Percentiles rank a stretch among this genome's conserved stretches.
phyloP scores from a whole-genome alignment of 2,329 filamentous ascomycete genomes.

The Fusarium acutatum region DNA sequence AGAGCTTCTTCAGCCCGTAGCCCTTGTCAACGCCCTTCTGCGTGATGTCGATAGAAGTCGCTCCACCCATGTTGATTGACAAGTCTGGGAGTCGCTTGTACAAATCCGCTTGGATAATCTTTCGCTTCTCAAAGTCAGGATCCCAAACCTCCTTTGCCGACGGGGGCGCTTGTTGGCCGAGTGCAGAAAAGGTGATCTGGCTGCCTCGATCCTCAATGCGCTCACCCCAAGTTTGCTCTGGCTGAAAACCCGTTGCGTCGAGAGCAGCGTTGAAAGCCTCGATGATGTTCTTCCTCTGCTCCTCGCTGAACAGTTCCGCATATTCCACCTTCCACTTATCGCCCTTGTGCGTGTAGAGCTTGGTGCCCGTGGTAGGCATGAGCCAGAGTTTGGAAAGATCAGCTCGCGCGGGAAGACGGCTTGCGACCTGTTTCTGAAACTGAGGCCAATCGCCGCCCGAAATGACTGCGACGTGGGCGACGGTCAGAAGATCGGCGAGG shows the following conservation, averaged over 20 bases:
- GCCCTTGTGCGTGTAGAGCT: slow-evolving; percentile 11
- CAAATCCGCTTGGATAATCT: slow-evolving; percentile 6
- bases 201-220: slow-evolving; percentile 13
- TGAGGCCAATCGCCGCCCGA: slow-evolving; percentile 17
- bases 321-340: slow-evolving; percentile 11
- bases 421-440: slow-evolving; percentile 16
- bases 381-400: slow-evolving; percentile 12
- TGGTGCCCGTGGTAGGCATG: slow-evolving; percentile 13
- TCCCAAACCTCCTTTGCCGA: slow-evolving; percentile 15
- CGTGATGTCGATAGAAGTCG: slow-evolving; percentile 15
- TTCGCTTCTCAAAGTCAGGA: slow-evolving; percentile 13
- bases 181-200: slow-evolving; percentile 11
- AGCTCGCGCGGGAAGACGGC: slow-evolving; percentile 2
- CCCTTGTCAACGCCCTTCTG: slow-evolving; percentile 17
- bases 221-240: slow-evolving; percentile 16
- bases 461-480: slow-evolving; percentile 13
- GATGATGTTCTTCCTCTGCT: slow-evolving; percentile 14
- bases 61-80: slow-evolving; percentile 16
- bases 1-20: slow-evolving; percentile 14
- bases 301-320: slow-evolving; percentile 5
- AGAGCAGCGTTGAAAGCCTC: slow-evolving; percentile 12
- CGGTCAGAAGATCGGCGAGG: slow-evolving; percentile 5
- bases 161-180: slow-evolving; percentile 3
- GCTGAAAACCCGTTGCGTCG: slow-evolving; percentile 3
- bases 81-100: slow-evolving; percentile 11